Evolutionary conservation across 306 rosid genomes (phyloP).

Genomic region (Myrica gale): DNA sequence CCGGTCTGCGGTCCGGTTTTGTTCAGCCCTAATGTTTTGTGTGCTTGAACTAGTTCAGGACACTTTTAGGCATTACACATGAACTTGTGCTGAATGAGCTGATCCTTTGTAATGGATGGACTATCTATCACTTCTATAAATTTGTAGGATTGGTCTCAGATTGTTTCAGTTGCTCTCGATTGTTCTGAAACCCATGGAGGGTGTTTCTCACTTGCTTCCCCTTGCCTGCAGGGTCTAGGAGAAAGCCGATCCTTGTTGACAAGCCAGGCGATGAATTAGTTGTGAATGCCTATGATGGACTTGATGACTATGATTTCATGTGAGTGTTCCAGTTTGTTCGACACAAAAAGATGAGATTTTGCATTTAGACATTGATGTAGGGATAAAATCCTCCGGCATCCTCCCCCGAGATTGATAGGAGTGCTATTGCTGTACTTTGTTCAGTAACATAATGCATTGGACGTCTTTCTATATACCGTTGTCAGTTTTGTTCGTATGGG

Average conservation of each 20-base stretch:
- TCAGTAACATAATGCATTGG: slow-evolving; percentile 31
- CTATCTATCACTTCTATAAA: no score
- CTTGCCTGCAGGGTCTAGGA: slow-evolving; percentile 61
- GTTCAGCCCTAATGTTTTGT: no score
- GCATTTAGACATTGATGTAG: slow-evolving; percentile 33
- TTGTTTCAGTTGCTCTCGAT: not conserved
- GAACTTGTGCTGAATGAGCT: no score
- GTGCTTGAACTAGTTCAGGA: not conserved
- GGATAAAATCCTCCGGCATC: slow-evolving; percentile 47
- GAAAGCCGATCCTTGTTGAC: slow-evolving; percentile 82
- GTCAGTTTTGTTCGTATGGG: slow-evolving; percentile 43
- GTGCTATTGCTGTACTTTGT: slow-evolving; percentile 39
- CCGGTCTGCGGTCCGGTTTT: no score
- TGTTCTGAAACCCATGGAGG: not conserved
- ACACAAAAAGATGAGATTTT: slow-evolving; percentile 29
- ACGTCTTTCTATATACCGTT: slow-evolving; percentile 21
- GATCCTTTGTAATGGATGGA: not conserved
- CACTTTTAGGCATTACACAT: not conserved
- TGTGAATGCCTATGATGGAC: slow-evolving; percentile 47
- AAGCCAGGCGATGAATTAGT: slow-evolving; percentile 77
- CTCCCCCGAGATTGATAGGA: slow-evolving; percentile 31
- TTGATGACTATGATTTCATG: slow-evolving; percentile 92
- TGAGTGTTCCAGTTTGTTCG: slow-evolving; percentile 43
- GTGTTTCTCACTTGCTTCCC: not conserved
- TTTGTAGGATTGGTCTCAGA: not conserved